These are phyloP conservation scores for Euphorbia peplus DNA, from an alignment of 345 rosid genomes.

Conservation along the genomic window DNA sequence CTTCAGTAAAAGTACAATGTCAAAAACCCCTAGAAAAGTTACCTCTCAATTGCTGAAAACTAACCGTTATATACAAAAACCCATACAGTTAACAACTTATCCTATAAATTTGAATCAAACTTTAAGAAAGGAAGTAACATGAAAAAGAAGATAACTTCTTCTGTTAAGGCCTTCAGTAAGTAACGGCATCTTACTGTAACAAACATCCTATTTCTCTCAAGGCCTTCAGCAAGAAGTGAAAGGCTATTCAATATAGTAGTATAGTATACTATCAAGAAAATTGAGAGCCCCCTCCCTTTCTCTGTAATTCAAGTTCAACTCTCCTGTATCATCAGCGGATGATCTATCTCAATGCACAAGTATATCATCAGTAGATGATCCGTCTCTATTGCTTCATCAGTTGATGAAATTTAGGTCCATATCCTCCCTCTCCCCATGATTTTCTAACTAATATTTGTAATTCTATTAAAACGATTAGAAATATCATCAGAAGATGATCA, in stretches of 20 bases:
- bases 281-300: slow-evolving; percentile 3
- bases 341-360: slow-evolving; percentile 13
- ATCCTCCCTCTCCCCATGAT: background rate
- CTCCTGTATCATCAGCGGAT: slow-evolving; percentile 28
- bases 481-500: too few species aligned
- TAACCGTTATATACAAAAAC: slow-evolving; percentile 14
- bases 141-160: background rate
- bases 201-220: slow-evolving; percentile 13
- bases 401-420: slow-evolving; percentile 1
- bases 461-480: background rate
- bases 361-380: slow-evolving; percentile 30
- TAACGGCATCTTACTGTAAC: background rate
- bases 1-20: background rate
- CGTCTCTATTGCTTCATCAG: slow-evolving; percentile 18
- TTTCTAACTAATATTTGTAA: background rate
- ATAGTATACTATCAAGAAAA: slow-evolving; percentile 15
- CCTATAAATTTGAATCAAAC: slow-evolving; percentile 5
- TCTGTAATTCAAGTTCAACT: slow-evolving; percentile 5
- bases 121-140: slow-evolving; percentile 20
- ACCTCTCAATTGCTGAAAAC: background rate
- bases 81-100: background rate
- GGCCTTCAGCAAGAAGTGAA: slow-evolving; percentile 28
- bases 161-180: slow-evolving; percentile 3
- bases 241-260: slow-evolving; percentile 10
- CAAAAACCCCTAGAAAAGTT: background rate